A percentile compares a stretch with the other conserved stretches of the same genome.
These are phyloP conservation scores for Aspergillus glaucus DNA, from an alignment of 2,329 filamentous ascomycete species.

Conservation along the genomic window DNA sequence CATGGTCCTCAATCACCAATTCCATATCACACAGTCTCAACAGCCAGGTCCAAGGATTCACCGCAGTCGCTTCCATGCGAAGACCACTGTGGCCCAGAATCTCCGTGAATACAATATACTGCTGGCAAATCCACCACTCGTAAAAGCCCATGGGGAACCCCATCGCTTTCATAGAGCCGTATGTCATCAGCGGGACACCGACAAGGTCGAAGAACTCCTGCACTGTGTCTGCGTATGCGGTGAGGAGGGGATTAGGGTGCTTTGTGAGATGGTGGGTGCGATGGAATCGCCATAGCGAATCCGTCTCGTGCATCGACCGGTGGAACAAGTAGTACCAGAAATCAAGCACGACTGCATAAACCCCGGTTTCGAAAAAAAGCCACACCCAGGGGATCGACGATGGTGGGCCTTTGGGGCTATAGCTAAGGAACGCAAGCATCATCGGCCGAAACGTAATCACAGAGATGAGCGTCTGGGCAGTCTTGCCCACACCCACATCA, in stretches of 20 bases:
- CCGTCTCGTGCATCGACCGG: constrained; percentile 34
- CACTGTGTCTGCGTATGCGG: constrained; percentile 34
- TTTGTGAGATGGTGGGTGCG: constrained; percentile 40
- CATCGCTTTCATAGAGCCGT: constrained; percentile 23
- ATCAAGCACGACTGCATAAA: constrained; percentile 37
- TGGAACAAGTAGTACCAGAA: constrained; percentile 34
- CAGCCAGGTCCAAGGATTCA: constrained; percentile 26
- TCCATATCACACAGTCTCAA: constrained; percentile 26
- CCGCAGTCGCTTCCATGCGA: constrained; percentile 27
- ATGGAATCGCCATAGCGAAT: constrained; percentile 35
- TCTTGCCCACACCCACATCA: constrained; percentile 30
- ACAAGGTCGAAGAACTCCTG: constrained; percentile 38
- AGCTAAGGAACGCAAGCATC: constrained; percentile 24
- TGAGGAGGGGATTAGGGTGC: constrained; percentile 35
- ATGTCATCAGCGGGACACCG: constrained; percentile 32
- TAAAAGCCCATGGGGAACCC: constrained; percentile 40
- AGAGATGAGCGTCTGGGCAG: constrained; percentile 23
- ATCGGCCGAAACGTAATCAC: constrained; percentile 25
- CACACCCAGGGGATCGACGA: constrained; percentile 23
- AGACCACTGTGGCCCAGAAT: constrained; percentile 1
- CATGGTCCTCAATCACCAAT: constrained; percentile 36
- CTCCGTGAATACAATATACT: constrained; percentile 1
- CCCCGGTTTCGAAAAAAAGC: constrained; percentile 32
- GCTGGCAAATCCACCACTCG: constrained; percentile 39
- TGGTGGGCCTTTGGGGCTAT: constrained; percentile 15